These are phyloP conservation scores for Biancaea sappan DNA, from an alignment of 306 rosid genomes.

Conservation along the genomic window DNA sequence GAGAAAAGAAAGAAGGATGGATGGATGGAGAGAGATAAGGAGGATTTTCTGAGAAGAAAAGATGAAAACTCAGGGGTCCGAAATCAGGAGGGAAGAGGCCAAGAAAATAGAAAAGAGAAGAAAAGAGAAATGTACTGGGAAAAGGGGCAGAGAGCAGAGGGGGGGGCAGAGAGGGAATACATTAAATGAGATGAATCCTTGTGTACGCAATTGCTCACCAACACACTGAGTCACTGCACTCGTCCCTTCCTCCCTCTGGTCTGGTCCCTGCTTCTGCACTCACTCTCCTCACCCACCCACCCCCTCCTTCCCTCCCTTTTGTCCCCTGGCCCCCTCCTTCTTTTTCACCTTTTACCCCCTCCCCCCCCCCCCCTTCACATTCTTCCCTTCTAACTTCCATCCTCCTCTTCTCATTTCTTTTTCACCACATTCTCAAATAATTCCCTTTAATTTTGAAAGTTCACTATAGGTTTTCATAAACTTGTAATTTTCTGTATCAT, in stretches of 20 bases:
- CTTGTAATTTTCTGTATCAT: too few relatives aligned
- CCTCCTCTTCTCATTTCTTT: too few relatives aligned
- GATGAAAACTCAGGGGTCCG: too few relatives aligned
- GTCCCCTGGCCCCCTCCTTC: constrained; percentile 33
- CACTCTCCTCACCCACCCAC: constrained; percentile 33
- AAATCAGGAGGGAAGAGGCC: background rate
- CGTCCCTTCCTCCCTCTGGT: background rate
- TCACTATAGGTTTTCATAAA: too few relatives aligned
- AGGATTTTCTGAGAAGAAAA: too few relatives aligned
- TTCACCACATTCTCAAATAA: too few relatives aligned
- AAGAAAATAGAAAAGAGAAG: background rate
- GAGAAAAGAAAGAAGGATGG: too few relatives aligned
- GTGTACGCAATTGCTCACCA: constrained; percentile 74
- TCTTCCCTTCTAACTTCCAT: too few relatives aligned
- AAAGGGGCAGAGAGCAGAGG: background rate
- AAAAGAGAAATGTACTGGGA: constrained; percentile 19
- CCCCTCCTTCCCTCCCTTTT: constrained; percentile 39
- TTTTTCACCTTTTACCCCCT: background rate
- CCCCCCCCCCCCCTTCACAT: background rate
- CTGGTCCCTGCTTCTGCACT: constrained; percentile 32
- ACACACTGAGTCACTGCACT: constrained; percentile 58
- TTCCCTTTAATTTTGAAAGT: too few relatives aligned
- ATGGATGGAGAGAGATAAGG: too few relatives aligned
- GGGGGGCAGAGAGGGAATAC: constrained; percentile 9
- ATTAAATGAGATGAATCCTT: constrained; percentile 46